Percentiles rank a stretch among this genome's conserved stretches.
phyloP scores from a whole-genome alignment of 1,284 basidiomycete genomes.

The Heterobasidion occidentale region DNA sequence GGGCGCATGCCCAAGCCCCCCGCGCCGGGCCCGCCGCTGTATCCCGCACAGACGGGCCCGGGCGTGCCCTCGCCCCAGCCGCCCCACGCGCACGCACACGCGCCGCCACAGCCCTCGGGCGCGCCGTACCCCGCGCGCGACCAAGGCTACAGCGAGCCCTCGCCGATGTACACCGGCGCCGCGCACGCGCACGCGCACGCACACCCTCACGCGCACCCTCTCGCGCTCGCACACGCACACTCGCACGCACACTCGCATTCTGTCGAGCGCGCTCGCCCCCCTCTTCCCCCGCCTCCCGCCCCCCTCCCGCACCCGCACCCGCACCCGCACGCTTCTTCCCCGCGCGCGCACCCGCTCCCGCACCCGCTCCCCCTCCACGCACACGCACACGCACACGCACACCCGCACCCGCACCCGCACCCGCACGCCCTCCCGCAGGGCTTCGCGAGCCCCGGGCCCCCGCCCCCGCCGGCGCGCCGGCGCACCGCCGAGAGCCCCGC shows the following conservation, averaged over 20 bases:
- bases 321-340: too few relatives aligned
- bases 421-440: not conserved
- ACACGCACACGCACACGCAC: too few relatives aligned
- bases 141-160: constrained; percentile 15
- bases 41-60: constrained; percentile 18
- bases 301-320: too few relatives aligned
- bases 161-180: constrained; percentile 21
- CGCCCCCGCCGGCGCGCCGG: constrained; percentile 6
- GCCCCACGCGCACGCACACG: constrained; percentile 8
- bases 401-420: too few relatives aligned
- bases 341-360: too few relatives aligned
- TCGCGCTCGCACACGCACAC: constrained; percentile 10
- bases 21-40: constrained; percentile 16
- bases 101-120: constrained; percentile 10
- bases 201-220: constrained; percentile 7
- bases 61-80: constrained; percentile 13
- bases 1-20: constrained; percentile 2
- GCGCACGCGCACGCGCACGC: constrained; percentile 6
- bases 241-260: constrained; percentile 1
- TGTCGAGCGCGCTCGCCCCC: too few relatives aligned
- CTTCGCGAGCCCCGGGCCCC: constrained; percentile 11
- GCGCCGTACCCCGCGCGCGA: not conserved
- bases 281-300: too few relatives aligned
- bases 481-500: constrained; percentile 15
- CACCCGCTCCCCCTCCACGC: too few relatives aligned